These are phyloP conservation scores for Aristolochia fimbriata DNA, from an alignment of 164 flowering plant genomes.

Conservation along the genomic window DNA sequence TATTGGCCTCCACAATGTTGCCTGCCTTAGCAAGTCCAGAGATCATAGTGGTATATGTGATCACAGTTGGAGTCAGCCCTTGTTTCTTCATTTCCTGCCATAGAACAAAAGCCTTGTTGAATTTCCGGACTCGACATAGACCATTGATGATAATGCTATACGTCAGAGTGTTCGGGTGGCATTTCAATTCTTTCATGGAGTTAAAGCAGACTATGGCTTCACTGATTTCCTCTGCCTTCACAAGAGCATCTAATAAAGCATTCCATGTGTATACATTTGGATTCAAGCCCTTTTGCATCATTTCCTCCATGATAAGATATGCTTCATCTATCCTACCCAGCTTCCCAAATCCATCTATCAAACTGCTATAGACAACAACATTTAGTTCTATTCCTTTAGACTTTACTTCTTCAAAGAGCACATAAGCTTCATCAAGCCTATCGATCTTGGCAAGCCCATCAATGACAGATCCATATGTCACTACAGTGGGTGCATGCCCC, in stretches of 20 bases:
- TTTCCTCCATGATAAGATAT: slow-evolving; percentile 78
- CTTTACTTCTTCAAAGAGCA: slow-evolving; percentile 97
- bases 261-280: slow-evolving; percentile 91
- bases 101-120: slow-evolving; percentile 89
- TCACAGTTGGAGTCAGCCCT: slow-evolving; percentile 51
- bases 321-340: slow-evolving; percentile 95
- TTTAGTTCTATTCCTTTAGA: slow-evolving; percentile 52
- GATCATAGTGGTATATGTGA: slow-evolving; percentile 82
- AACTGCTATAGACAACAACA: slow-evolving; percentile 68
- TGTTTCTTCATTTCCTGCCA: slow-evolving; percentile 91
- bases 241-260: slow-evolving; percentile 77
- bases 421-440: slow-evolving; percentile 93
- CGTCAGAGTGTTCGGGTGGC: slow-evolving; percentile 54
- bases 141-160: slow-evolving; percentile 84
- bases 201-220: slow-evolving; percentile 88
- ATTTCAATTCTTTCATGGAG: slow-evolving; percentile 73
- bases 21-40: slow-evolving; percentile 87
- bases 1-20: slow-evolving; percentile 51
- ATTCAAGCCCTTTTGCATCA: slow-evolving; percentile 72
- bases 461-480: slow-evolving; percentile 84
- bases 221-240: slow-evolving; percentile 73
- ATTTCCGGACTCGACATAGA: slow-evolving; percentile 65
- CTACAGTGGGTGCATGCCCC: slow-evolving; percentile 66
- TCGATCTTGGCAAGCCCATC: slow-evolving; percentile 92
- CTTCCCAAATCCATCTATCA: slow-evolving; percentile 91